Conservation (phyloP, 805 yeast species). For the Kuraishia borneana region DNA sequence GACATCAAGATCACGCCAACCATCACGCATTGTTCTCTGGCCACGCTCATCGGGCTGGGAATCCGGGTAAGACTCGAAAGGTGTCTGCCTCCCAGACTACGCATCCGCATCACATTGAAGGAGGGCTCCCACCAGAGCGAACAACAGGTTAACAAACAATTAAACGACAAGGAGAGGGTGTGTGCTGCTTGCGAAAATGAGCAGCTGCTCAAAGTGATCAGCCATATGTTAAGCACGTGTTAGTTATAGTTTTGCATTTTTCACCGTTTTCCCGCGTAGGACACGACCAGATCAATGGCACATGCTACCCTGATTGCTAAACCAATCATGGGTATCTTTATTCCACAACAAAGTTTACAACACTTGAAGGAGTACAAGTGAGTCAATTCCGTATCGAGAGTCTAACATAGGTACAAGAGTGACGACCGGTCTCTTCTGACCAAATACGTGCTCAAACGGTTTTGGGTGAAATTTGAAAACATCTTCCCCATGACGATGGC, state of each 20-base stretch:
- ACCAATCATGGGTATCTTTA: constrained; percentile 34
- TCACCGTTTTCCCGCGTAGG: no score
- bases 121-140: constrained; percentile 96
- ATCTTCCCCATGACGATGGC: constrained; percentile 84
- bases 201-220: constrained; percentile 80
- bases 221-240: constrained; percentile 86
- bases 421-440: constrained; percentile 78
- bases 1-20: constrained; percentile 88
- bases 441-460: constrained; percentile 65
- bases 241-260: constrained; percentile 20
- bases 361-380: constrained; percentile 38
- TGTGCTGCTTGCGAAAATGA: constrained; percentile 98
- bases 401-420: constrained; percentile 40
- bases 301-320: no score
- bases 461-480: constrained; percentile 65
- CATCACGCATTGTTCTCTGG: constrained; percentile 93
- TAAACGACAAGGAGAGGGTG: constrained; percentile 94
- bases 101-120: constrained; percentile 70
- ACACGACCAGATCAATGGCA: no score
- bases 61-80: constrained; percentile 86
- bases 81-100: constrained; percentile 72
- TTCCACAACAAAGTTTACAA: constrained; percentile 28
- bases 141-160: constrained; percentile 88
- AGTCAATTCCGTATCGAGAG: constrained; percentile 5
- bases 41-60: constrained; percentile 92